Evolutionary conservation across 257 asterid genomes (phyloP), one percentile per base, ranked within the genome.

Genomic region (Euphrasia confusa): DNA sequence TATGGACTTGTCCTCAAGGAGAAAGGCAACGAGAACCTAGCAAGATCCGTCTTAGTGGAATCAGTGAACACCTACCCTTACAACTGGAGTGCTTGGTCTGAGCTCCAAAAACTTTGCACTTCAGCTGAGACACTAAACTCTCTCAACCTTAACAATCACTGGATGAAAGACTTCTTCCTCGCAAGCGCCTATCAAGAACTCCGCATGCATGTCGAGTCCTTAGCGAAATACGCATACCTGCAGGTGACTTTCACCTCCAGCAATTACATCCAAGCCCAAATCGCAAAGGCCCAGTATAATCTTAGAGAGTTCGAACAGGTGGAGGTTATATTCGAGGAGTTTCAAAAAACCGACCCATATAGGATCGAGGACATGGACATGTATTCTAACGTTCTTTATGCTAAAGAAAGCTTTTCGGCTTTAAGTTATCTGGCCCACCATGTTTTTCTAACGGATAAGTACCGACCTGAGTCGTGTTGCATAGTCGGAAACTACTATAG

Each of bases 11-110:
- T 92, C 74, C 94, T 92, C 32, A 89, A 89, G 80, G 95, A 89
- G 79, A 92, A 89, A 80, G 99, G 96, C 71, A 84, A 71, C 32
- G 85, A 89, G 62, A 80, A 78, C 72, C 90, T 81, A 35, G 97
- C 99, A 6, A 80, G 91, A 52, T 62, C 82, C 10, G 83, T 86
- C 42, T 89, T 89, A 37, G 86, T 77, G 54, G 96, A 89, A 68
- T 85, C 99, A 2, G 97, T 89, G 61, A 92, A 83, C 59, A 77
- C 58, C 81, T 92, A 86, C 74, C 97, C 99, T 7, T 92, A 96
- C 97, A 92, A 92, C 79, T 92, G 99, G 99, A 84, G 93, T 69
- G 96, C 99, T 59, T 92, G 99, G 97, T 73, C 85, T n/a, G 99
- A 86, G 71, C 94, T 92, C 49, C 97, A 89, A 71, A 61, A 76